phyloP scores from a whole-genome alignment of 176 grass and related monocot genomes.

The Eragrostis nindensis region DNA sequence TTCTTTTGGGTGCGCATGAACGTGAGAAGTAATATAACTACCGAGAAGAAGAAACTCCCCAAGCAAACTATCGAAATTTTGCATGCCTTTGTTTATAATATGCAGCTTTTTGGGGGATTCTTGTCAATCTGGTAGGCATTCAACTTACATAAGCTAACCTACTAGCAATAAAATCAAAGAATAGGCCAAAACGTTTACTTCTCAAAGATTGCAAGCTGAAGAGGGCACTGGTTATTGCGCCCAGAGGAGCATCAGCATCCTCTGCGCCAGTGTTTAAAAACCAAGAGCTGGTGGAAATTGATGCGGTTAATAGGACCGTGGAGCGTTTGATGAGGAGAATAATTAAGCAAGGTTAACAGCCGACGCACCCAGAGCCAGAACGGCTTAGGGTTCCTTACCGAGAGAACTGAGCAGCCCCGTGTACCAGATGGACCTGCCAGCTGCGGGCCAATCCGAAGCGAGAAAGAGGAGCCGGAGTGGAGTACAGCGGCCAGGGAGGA shows the following conservation, averaged over 20 bases:
- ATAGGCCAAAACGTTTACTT: neutral
- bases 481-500: neutral
- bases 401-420: neutral
- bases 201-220: neutral
- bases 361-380: neutral
- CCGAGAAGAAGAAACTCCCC: neutral
- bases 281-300: too few species aligned
- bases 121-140: neutral
- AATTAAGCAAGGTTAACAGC: neutral
- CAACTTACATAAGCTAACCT: neutral
- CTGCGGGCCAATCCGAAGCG: neutral
- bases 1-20: neutral
- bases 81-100: too few species aligned
- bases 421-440: neutral
- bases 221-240: neutral
- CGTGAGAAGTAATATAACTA: neutral
- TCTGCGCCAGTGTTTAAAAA: neutral
- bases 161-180: neutral
- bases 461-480: neutral
- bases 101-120: neutral
- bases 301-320: neutral
- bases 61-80: too few species aligned
- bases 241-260: neutral
- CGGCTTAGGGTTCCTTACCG: neutral
- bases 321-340: neutral